A percentile compares a stretch with the other conserved stretches of the same genome.
These are phyloP conservation scores for Linderniella brevidens DNA, from an alignment of 257 asterid species.

Conservation along the genomic window DNA sequence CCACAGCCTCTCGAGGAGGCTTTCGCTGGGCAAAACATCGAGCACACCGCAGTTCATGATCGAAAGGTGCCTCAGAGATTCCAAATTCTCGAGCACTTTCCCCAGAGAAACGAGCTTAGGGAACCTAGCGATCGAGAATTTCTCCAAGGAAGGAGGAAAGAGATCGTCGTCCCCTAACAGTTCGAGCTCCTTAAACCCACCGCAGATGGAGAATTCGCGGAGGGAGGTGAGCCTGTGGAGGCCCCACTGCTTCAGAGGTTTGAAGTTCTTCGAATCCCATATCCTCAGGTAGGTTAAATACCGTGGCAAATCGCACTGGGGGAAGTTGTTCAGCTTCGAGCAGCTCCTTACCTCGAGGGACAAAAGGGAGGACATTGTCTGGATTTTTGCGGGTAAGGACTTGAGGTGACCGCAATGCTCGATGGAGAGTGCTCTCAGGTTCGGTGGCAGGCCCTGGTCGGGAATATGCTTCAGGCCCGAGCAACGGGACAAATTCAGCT, in stretches of 20 bases:
- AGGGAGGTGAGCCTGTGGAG: constrained; percentile 40
- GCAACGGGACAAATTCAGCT: constrained; percentile 32
- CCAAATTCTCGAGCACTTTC: constrained; percentile 33
- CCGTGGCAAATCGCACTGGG: constrained; percentile 31
- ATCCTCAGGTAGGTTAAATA: constrained; percentile 37
- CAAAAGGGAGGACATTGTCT: constrained; percentile 24
- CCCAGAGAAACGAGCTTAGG: constrained; percentile 32
- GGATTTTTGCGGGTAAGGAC: constrained; percentile 29
- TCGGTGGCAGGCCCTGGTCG: constrained; percentile 38
- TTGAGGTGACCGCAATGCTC: constrained; percentile 39
- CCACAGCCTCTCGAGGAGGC: constrained; percentile 41
- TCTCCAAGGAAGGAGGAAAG: constrained; percentile 31
- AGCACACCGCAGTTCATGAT: constrained; percentile 43
- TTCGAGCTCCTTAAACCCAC: constrained; percentile 46
- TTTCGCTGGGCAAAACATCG: constrained; percentile 27
- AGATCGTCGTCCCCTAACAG: constrained; percentile 27
- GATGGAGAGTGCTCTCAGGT: constrained; percentile 37
- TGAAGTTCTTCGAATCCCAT: constrained; percentile 46
- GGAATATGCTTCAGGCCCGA: constrained; percentile 29
- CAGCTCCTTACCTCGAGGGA: constrained; percentile 51
- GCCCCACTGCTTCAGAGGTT: constrained; percentile 44
- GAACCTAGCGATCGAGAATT: constrained; percentile 43
- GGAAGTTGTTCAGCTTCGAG: constrained; percentile 43
- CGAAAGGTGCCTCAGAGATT: constrained; percentile 31
- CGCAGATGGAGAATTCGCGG: constrained; percentile 45